Evolutionary conservation across 495 filamentous ascomycete genomes (phyloP), one percentile per base, ranked within the genome.

Genomic region (Thozetella sp.): DNA sequence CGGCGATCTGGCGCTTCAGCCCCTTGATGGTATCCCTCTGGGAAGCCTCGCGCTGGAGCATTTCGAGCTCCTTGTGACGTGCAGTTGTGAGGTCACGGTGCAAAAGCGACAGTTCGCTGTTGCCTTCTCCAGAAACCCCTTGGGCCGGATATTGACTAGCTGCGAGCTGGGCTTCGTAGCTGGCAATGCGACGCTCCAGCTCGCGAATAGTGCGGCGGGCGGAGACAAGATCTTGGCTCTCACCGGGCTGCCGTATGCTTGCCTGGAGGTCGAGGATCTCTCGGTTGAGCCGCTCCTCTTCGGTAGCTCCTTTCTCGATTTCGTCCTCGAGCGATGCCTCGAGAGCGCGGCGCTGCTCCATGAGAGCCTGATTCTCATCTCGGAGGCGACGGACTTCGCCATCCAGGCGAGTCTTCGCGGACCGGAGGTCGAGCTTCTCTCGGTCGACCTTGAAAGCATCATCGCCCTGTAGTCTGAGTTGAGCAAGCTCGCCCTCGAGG

Each of bases 351-450:
- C 80, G 82, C 25, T 81, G 75, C 51, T 83, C 81, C 26, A 74
- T 26, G 22, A 88, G 66, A 3, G 72, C 57, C 34, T 75, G 74
- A 61, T 82, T 83, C 60, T 90, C 86, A 13, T 87, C 84, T 57
- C 72, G 78, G 13, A 89, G 72, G 13, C 85, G 75, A 58, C 80
- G 79, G 22, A 87, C 68, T 57, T 90, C 87, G 54, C 68, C 77
- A 50, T 90, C 86, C 22, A 88, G 72, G 56, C 82, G 85, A 52
- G 84, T 68, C 59, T 81, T 84, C 0, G 82, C 76, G 25, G 82
- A 84, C 9, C 85, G 83, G 24, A 89, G 76, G 50, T 89, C 86
- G 40, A 86, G 62, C 60, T 84, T 83, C 63, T 90, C 87, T 56
- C 83, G 81, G 57, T 89, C 86, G 25, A 87, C 70, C n/a, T 73